A percentile compares a stretch with the other conserved stretches of the same genome.
Evolutionary conservation across 208 protist species (phyloP).

Genomic region (Crithidia expoeki): DNA sequence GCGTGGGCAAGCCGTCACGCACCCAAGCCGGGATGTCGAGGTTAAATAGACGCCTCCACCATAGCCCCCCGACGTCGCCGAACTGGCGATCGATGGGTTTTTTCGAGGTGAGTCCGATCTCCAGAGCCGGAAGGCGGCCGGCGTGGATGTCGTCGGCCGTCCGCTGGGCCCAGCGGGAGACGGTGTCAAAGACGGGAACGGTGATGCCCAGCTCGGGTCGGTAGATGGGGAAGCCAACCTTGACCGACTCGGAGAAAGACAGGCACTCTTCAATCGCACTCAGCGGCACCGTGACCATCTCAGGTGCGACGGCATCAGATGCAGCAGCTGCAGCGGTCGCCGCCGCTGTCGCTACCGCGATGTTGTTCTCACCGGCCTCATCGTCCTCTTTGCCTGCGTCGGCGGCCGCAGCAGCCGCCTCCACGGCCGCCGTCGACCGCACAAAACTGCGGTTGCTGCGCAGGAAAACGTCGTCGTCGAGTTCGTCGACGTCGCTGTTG

Average conservation of each 20-base stretch:
- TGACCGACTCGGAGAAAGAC: constrained; percentile 38
- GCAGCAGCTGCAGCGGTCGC: background rate
- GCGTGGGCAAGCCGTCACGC: constrained; percentile 20
- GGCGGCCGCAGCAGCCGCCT: constrained; percentile 4
- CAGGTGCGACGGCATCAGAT: too few species aligned
- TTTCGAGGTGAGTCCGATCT: constrained; percentile 32
- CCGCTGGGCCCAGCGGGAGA: constrained; percentile 30
- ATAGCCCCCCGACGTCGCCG: constrained; percentile 37
- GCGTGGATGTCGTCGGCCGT: constrained; percentile 18
- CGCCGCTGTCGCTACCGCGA: background rate
- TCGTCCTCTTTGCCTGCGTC: constrained; percentile 2
- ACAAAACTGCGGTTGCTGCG: constrained; percentile 37
- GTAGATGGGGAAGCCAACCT: constrained; percentile 50
- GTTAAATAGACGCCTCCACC: constrained; percentile 43
- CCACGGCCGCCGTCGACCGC: constrained; percentile 10
- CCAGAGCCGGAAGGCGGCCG: constrained; percentile 20
- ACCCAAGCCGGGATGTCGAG: constrained; percentile 37
- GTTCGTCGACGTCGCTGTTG: constrained; percentile 19
- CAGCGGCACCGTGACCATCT: constrained; percentile 26
- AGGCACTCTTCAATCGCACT: constrained; percentile 34
- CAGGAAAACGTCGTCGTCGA: constrained; percentile 53
- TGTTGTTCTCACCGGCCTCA: background rate
- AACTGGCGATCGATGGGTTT: constrained; percentile 47
- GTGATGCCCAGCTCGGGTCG: constrained; percentile 46
- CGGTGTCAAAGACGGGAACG: constrained; percentile 45